Conservation (phyloP, 805 yeast species). For the Metschnikowia hibisci region DNA sequence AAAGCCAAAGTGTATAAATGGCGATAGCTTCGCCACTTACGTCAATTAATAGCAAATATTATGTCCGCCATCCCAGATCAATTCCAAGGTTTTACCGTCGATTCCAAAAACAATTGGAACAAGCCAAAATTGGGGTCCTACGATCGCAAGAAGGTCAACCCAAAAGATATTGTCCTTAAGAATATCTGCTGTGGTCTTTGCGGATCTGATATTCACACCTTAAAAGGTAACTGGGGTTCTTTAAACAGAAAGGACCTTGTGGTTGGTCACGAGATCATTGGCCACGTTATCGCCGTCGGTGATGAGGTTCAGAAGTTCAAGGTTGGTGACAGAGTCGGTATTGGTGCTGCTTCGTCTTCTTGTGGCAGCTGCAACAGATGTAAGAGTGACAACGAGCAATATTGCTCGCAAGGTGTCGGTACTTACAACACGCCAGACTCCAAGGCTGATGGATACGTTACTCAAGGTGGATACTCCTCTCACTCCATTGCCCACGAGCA, state of each 20-base stretch:
- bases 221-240: slow-evolving; percentile 18
- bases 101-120: slow-evolving; percentile 49
- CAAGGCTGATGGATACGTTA: slow-evolving; percentile 43
- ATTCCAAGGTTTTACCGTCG: slow-evolving; percentile 59
- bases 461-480: slow-evolving; percentile 70
- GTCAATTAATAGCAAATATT: neutral
- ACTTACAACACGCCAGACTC: slow-evolving; percentile 50
- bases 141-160: slow-evolving; percentile 41
- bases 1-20: neutral
- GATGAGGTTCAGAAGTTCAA: slow-evolving; percentile 14
- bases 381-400: slow-evolving; percentile 33
- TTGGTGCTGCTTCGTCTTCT: slow-evolving; percentile 17
- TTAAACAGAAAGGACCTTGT: slow-evolving; percentile 26
- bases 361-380: slow-evolving; percentile 51
- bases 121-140: slow-evolving; percentile 49
- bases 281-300: slow-evolving; percentile 38
- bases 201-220: slow-evolving; percentile 18
- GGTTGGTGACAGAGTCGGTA: slow-evolving; percentile 21
- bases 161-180: slow-evolving; percentile 25
- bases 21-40: neutral
- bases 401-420: slow-evolving; percentile 40
- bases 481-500: slow-evolving; percentile 61
- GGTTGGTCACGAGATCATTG: slow-evolving; percentile 71
- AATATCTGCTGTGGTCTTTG: slow-evolving; percentile 23
- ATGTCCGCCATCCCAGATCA: slow-evolving; percentile 41